Conservation (phyloP, 345 rosid species). For the Gossypium turneri region DNA sequence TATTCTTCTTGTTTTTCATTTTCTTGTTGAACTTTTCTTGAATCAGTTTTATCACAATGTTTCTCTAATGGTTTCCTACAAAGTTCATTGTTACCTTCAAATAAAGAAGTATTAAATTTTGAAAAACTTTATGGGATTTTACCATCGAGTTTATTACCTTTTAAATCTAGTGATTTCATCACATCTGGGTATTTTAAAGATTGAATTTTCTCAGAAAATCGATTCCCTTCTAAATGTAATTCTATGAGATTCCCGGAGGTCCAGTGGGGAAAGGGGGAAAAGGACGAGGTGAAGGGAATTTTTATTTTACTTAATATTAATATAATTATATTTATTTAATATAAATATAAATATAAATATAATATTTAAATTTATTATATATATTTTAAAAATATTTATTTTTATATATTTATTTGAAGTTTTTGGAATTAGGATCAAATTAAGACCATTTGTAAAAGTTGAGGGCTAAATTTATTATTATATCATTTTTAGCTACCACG, state of each 20-base stretch:
- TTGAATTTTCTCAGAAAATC: conserved; percentile 59
- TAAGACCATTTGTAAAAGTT: no score
- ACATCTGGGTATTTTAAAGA: conserved; percentile 17
- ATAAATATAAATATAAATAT: no score
- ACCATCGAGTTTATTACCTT: conserved; percentile 58
- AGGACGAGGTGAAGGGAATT: no score
- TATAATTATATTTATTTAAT: no score
- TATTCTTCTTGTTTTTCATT: not conserved
- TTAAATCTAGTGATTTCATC: conserved; percentile 38
- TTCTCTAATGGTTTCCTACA: conserved; percentile 47
- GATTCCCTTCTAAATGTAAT: conserved; percentile 61
- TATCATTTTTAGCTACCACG: no score
- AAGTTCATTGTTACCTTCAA: conserved; percentile 39
- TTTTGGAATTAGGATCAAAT: no score
- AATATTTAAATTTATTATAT: no score
- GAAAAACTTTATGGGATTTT: conserved; percentile 39
- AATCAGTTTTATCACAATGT: conserved; percentile 21
- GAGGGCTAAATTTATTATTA: no score
- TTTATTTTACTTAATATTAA: no score
- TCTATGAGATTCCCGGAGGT: conserved; percentile 44
- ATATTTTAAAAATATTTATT: no score
- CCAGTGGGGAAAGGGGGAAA: no score
- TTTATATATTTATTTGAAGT: no score
- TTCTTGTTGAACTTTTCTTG: not conserved
- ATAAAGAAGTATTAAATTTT: conserved; percentile 25